phyloP scores from a whole-genome alignment of 2,329 filamentous ascomycete species.

The Colletotrichum spinosum region DNA sequence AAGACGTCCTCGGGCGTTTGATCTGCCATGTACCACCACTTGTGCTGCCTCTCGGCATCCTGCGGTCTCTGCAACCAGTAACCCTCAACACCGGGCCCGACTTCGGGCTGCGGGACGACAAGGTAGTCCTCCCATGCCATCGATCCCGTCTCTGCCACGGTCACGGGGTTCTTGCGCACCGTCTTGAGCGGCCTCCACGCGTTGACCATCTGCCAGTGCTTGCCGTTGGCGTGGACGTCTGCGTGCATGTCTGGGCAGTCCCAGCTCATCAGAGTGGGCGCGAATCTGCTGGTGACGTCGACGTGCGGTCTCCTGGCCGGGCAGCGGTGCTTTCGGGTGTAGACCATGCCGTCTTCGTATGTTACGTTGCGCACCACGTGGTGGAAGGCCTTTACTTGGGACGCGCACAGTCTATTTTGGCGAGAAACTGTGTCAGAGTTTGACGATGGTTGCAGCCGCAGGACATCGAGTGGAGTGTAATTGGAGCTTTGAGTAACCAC shows the following conservation, averaged over 20 bases:
- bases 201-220: constrained; percentile 29
- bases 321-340: constrained; percentile 22
- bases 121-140: constrained; percentile 27
- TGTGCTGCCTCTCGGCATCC: not conserved
- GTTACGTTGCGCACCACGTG: constrained; percentile 19
- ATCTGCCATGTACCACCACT: constrained; percentile 26
- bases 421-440: not conserved
- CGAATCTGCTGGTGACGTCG: constrained; percentile 20
- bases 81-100: constrained; percentile 15
- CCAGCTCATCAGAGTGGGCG: constrained; percentile 21
- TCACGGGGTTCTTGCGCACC: constrained; percentile 20
- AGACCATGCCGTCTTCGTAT: constrained; percentile 10
- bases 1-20: constrained; percentile 19
- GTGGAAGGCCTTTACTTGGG: constrained; percentile 19
- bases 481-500: not conserved
- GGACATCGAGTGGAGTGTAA: no score
- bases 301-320: constrained; percentile 20
- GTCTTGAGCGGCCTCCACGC: constrained; percentile 21
- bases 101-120: constrained; percentile 18
- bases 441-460: no score
- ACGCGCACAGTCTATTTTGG: constrained; percentile 3
- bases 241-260: constrained; percentile 24
- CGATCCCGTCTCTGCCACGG: constrained; percentile 7
- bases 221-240: constrained; percentile 4
- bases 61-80: constrained; percentile 20